Percentiles rank a stretch among this genome's conserved stretches.
Evolutionary conservation across 2,329 filamentous ascomycete genomes (phyloP).

Genomic region (Trichoderma lentiforme): DNA sequence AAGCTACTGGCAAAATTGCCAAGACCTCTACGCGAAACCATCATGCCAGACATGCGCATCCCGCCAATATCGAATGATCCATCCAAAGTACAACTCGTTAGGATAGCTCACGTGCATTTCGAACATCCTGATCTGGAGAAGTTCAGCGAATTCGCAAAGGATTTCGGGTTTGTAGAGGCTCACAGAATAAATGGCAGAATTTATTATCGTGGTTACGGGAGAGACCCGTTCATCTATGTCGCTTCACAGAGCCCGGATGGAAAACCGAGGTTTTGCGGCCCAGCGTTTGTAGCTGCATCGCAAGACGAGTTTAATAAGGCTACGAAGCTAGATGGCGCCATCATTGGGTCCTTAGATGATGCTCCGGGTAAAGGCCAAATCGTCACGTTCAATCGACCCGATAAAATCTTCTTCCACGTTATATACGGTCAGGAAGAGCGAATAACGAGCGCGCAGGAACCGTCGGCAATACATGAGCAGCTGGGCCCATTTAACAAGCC

Average conservation of each 20-base stretch:
- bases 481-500: not conserved
- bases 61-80: not conserved
- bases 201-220: conserved; percentile 50
- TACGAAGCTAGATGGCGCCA: not conserved
- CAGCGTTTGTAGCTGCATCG: not conserved
- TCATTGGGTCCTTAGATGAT: not conserved
- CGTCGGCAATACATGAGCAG: not conserved
- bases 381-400: conserved; percentile 34
- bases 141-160: conserved; percentile 26
- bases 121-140: conserved; percentile 28
- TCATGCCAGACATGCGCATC: not conserved
- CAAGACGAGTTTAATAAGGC: conserved; percentile 17
- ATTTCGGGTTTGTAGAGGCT: conserved; percentile 30
- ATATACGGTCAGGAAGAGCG: conserved; percentile 23
- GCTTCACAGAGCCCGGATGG: conserved; percentile 26
- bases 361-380: conserved; percentile 35
- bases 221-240: conserved; percentile 47
- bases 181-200: conserved; percentile 30
- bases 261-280: not conserved
- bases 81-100: not conserved
- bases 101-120: not conserved
- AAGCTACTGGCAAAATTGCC: not conserved
- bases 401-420: conserved; percentile 32
- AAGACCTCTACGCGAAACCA: not conserved
- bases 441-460: not conserved